Evolutionary conservation across 768 basidiomycete genomes (phyloP).

Genomic region (Hypholoma fasciculare): DNA sequence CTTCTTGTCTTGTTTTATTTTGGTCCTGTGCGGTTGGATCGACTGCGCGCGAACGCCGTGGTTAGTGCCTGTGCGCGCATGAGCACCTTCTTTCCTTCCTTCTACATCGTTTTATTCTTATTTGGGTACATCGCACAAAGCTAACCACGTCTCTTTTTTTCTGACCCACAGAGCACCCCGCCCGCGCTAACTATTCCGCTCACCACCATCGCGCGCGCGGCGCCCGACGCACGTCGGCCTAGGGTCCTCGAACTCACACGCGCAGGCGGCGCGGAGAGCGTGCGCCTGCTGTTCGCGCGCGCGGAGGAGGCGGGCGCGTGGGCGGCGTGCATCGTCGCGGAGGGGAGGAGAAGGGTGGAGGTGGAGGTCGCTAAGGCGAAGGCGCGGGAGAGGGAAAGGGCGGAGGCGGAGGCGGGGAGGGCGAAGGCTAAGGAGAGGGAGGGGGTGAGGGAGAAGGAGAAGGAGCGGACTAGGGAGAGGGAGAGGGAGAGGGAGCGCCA

Average conservation of each 20-base stretch:
- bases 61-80: too few species aligned
- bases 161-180: neutral
- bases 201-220: neutral
- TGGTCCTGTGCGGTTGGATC: neutral
- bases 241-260: neutral
- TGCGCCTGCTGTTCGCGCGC: neutral
- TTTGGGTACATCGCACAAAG: too few species aligned
- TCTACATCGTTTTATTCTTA: too few species aligned
- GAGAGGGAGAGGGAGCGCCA: neutral
- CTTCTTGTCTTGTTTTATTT: neutral
- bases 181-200: neutral
- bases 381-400: neutral
- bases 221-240: neutral
- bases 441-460: neutral
- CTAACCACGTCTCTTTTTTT: too few species aligned
- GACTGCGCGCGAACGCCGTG: neutral
- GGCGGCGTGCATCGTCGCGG: neutral
- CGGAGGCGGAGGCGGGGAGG: neutral
- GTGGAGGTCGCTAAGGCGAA: neutral
- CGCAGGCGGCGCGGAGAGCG: neutral
- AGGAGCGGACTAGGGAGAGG: neutral
- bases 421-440: neutral
- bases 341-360: neutral
- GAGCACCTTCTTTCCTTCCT: too few species aligned
- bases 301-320: neutral